These are phyloP conservation scores for Stentor roeselii DNA, from an alignment of 73 alveolate genomes.

Conservation along the genomic window DNA sequence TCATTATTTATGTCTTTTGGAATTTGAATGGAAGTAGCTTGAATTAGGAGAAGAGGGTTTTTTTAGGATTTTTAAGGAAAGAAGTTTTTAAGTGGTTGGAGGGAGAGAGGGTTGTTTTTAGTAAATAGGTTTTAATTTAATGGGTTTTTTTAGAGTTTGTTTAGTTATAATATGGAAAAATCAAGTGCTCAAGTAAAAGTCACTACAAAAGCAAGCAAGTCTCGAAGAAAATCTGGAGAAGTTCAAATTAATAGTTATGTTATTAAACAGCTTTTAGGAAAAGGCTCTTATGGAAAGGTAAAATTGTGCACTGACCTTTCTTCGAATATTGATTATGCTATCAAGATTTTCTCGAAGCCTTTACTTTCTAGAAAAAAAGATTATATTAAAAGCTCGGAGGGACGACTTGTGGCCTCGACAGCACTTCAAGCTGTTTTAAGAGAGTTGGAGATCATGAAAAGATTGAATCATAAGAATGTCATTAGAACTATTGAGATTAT, in stretches of 20 bases:
- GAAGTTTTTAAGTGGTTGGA: too few relatives aligned
- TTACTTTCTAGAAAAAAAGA: slow-evolving; percentile 59
- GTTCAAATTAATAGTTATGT: slow-evolving; percentile 50
- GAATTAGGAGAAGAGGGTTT: too few relatives aligned
- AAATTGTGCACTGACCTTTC: slow-evolving; percentile 60
- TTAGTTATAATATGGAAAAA: too few relatives aligned
- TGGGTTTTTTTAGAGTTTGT: too few relatives aligned
- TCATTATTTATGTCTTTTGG: neutral
- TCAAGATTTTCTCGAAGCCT: slow-evolving; percentile 70
- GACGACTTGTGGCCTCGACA: slow-evolving; percentile 58
- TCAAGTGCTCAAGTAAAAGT: too few relatives aligned
- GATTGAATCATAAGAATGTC: slow-evolving; percentile 83
- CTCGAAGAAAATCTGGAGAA: too few relatives aligned
- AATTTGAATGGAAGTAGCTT: too few relatives aligned
- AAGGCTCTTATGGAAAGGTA: slow-evolving; percentile 82
- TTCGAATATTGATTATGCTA: slow-evolving; percentile 65
- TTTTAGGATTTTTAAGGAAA: too few relatives aligned
- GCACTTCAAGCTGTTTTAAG: slow-evolving; percentile 72
- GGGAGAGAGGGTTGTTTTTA: too few relatives aligned
- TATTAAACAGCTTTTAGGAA: slow-evolving; percentile 60
- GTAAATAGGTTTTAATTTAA: too few relatives aligned
- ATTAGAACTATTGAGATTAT: slow-evolving; percentile 78
- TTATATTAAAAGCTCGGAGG: slow-evolving; percentile 62
- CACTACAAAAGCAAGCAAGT: too few relatives aligned
- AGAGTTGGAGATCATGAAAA: slow-evolving; percentile 95